Evolutionary conservation across 192 early-diverging fungal species (phyloP).

Genomic region (Backusella circina): DNA sequence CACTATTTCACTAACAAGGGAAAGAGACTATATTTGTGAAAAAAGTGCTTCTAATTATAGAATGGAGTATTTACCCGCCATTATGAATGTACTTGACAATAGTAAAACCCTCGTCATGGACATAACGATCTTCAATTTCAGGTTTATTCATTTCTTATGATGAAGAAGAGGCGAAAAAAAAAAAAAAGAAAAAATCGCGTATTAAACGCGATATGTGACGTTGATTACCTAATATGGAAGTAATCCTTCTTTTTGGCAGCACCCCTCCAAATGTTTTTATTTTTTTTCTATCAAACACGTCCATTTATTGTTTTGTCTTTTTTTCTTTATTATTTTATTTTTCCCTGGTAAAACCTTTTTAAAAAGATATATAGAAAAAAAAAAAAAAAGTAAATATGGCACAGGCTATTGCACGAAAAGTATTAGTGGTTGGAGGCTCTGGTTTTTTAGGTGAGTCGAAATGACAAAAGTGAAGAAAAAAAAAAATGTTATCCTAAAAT

Average conservation of each 20-base stretch:
- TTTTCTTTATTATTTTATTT: background rate
- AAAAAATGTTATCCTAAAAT: background rate
- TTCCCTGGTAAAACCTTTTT: background rate
- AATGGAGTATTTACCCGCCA: background rate
- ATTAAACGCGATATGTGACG: background rate
- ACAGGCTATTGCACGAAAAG: slow-evolving; percentile 24
- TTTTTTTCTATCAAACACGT: background rate
- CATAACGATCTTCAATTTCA: background rate
- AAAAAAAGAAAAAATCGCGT: background rate
- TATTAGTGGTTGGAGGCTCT: slow-evolving; percentile 61
- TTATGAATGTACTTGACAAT: background rate
- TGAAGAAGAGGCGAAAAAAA: background rate
- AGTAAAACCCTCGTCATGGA: background rate
- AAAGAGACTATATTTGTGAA: background rate
- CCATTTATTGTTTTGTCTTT: background rate
- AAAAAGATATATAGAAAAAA: background rate
- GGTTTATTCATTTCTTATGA: background rate
- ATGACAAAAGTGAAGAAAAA: background rate
- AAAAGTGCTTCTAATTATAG: background rate
- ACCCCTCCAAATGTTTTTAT: slow-evolving; percentile 1
- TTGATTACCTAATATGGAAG: background rate
- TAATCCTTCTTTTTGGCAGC: background rate
- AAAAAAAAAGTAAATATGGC: background rate
- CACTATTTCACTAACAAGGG: background rate
- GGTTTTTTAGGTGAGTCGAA: slow-evolving; percentile 52